Conservation (phyloP, 2,329 filamentous ascomycete genomes). For the Penicillium sp. region DNA sequence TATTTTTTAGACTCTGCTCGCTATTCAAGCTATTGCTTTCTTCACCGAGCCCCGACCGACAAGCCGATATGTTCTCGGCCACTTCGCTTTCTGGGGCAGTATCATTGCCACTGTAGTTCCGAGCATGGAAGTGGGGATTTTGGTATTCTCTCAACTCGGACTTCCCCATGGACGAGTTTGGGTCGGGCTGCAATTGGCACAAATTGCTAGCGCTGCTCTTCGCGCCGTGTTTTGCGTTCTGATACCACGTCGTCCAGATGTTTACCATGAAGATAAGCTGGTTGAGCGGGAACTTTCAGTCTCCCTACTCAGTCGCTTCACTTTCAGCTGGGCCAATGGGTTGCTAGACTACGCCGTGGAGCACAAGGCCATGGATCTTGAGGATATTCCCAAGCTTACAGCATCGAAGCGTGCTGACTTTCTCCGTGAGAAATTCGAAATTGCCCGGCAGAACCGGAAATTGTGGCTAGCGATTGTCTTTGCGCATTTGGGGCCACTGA, state of each 20-base stretch:
- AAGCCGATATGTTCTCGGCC: constrained; percentile 33
- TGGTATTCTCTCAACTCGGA: constrained; percentile 25
- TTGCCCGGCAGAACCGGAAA: constrained; percentile 34
- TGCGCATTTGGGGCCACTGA: constrained; percentile 58
- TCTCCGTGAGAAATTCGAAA: constrained; percentile 52
- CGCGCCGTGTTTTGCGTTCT: constrained; percentile 46
- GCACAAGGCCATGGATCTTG: constrained; percentile 61
- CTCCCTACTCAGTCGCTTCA: constrained; percentile 62
- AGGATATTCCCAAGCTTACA: constrained; percentile 63
- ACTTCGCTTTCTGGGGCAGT: constrained; percentile 34
- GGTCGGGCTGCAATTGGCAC: constrained; percentile 51
- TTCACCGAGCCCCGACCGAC: constrained; percentile 36
- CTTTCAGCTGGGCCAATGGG: constrained; percentile 62
- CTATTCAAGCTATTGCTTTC: constrained; percentile 36
- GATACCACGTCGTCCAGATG: constrained; percentile 66
- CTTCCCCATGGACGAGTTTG: constrained; percentile 22
- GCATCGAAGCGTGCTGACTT: constrained; percentile 54
- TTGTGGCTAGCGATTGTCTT: constrained; percentile 63
- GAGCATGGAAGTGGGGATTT: constrained; percentile 31
- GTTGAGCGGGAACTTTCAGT: constrained; percentile 66
- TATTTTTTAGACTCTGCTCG: constrained; percentile 30
- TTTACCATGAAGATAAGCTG: constrained; percentile 58
- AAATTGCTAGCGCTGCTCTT: constrained; percentile 44
- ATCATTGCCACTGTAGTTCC: constrained; percentile 24
- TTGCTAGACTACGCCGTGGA: constrained; percentile 57